Evolutionary conservation across 192 early-diverging fungal species (phyloP).

Genomic region (Mortierella alpina): DNA sequence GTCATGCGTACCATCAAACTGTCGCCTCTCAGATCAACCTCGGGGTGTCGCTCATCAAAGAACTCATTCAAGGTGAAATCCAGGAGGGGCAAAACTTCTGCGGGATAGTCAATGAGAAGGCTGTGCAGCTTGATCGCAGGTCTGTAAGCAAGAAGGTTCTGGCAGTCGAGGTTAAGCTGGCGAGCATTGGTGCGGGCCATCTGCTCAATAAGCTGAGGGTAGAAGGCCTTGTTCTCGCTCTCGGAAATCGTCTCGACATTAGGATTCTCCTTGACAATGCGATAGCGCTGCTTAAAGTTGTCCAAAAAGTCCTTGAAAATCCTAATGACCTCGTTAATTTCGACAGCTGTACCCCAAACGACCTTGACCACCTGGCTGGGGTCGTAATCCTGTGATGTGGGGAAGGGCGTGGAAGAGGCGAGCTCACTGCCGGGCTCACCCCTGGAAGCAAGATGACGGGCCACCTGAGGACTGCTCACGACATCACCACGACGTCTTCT

Average conservation of each 20-base stretch:
- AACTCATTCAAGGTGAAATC: constrained; percentile 87
- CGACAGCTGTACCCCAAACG: constrained; percentile 96
- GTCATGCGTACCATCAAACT: constrained; percentile 63
- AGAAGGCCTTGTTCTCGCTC: constrained; percentile 74
- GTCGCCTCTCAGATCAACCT: constrained; percentile 67
- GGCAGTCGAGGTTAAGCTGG: constrained; percentile 91
- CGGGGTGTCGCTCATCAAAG: constrained; percentile 75
- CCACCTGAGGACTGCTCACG: constrained; percentile 46
- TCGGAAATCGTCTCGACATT: constrained; percentile 37
- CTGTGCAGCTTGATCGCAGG: constrained; percentile 79
- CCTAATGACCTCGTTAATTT: constrained; percentile 83
- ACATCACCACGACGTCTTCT: constrained; percentile 45
- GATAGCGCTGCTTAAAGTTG: constrained; percentile 72
- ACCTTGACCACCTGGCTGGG: constrained; percentile 41
- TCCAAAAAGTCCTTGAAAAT: constrained; percentile 85
- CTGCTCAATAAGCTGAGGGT: constrained; percentile 77
- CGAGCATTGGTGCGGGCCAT: constrained; percentile 74
- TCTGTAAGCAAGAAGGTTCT: constrained; percentile 79
- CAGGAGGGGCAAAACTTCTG: constrained; percentile 95
- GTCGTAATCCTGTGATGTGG: constrained; percentile 39
- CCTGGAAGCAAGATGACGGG: constrained; percentile 30
- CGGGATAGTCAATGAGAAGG: constrained; percentile 92
- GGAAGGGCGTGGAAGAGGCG: constrained; percentile 26
- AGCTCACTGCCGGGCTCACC: constrained; percentile 32
- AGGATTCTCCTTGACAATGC: constrained; percentile 54